Percentiles rank a stretch among this genome's conserved stretches.
These are phyloP conservation scores for Leishmania tropica DNA, from an alignment of 208 protist genomes.

Conservation along the genomic window DNA sequence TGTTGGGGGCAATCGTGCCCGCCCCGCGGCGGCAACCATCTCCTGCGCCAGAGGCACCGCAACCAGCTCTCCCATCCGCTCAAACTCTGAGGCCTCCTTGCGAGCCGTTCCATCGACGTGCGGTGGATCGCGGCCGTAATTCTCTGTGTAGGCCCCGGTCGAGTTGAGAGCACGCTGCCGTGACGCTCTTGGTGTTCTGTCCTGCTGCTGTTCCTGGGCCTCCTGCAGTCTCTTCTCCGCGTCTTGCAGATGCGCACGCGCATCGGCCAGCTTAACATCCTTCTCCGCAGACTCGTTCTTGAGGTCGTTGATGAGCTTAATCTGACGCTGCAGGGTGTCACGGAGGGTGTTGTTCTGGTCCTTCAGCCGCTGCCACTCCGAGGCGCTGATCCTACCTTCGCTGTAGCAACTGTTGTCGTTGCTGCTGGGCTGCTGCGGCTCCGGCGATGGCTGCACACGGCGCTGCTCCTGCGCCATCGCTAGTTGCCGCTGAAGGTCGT, in stretches of 20 bases:
- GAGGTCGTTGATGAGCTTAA: slow-evolving; percentile 18
- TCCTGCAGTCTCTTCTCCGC: slow-evolving; percentile 8
- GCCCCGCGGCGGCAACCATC: slow-evolving; percentile 11
- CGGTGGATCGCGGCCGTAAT: slow-evolving; percentile 9
- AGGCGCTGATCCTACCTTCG: background rate
- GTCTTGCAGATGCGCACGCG: background rate
- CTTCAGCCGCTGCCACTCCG: slow-evolving; percentile 30
- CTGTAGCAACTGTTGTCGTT: background rate
- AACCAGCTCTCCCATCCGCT: slow-evolving; percentile 10
- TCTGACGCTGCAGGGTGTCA: slow-evolving; percentile 26
- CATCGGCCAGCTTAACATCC: slow-evolving; percentile 4
- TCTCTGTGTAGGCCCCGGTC: background rate
- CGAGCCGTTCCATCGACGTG: slow-evolving; percentile 8
- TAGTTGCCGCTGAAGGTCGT: slow-evolving; percentile 44
- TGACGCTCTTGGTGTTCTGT: slow-evolving; percentile 1
- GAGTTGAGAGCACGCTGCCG: background rate
- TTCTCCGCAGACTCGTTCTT: slow-evolving; percentile 13
- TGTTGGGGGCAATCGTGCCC: background rate
- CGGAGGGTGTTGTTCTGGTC: slow-evolving; percentile 34
- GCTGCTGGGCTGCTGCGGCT: slow-evolving; percentile 25
- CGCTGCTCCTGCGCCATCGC: slow-evolving; percentile 7
- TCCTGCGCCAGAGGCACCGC: slow-evolving; percentile 19
- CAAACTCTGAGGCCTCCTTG: slow-evolving; percentile 10
- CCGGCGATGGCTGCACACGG: slow-evolving; percentile 21
- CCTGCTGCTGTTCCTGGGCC: slow-evolving; percentile 1